Evolutionary conservation across 257 asterid species (phyloP).

Genomic region (Nicotiana attenuata): DNA sequence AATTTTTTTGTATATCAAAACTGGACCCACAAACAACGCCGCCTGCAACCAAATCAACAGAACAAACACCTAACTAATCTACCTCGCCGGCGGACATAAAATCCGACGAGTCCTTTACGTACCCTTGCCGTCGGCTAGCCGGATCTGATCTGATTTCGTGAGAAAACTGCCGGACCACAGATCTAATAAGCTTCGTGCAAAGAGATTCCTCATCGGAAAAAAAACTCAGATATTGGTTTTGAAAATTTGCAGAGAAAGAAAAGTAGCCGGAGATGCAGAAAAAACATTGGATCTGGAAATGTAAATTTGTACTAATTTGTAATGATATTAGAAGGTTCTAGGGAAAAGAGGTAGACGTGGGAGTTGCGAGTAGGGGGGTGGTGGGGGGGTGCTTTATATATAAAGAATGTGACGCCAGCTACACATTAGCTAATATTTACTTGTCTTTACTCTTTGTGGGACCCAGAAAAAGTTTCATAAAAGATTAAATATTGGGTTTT

Average conservation of each 20-base stretch:
- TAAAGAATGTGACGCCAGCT: slow-evolving; percentile 19
- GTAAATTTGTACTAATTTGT: not conserved
- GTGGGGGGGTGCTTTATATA: not conserved
- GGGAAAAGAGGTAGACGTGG: not conserved
- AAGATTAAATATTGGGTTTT: not conserved
- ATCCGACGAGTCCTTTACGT: not conserved
- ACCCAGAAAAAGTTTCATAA: not conserved
- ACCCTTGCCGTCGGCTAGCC: not conserved
- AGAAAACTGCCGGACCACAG: not conserved
- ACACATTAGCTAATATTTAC: slow-evolving; percentile 1
- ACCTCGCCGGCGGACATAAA: not conserved
- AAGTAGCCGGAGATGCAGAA: not conserved
- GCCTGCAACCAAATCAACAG: not conserved
- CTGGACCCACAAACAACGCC: not conserved
- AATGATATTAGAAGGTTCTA: not conserved
- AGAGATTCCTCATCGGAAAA: not conserved
- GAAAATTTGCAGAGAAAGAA: not conserved
- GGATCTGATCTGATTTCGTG: not conserved
- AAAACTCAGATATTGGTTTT: not conserved
- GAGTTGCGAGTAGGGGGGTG: not conserved
- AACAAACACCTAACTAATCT: not conserved
- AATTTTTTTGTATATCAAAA: not conserved
- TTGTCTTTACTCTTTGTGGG: slow-evolving; percentile 17
- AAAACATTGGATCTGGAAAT: not conserved
- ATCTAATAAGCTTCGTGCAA: not conserved